Evolutionary conservation across 1,284 basidiomycete genomes (phyloP), one percentile per base, ranked within the genome.

Genomic region (Cryptococcus sp.): DNA sequence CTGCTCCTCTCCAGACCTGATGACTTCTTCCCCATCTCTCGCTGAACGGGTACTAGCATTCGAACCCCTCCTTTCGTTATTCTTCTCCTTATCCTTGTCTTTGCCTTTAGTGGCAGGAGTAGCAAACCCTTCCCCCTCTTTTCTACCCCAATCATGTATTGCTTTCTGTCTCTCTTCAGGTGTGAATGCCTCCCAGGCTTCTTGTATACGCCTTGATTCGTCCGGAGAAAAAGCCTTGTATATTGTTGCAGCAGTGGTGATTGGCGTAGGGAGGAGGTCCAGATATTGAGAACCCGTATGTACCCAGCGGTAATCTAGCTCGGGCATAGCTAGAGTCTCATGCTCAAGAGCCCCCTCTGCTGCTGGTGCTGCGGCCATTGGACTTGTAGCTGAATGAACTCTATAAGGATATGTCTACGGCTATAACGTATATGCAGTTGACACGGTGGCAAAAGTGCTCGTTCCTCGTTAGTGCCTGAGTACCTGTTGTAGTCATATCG

Each of bases 31-130:
- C 25, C 43, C 55, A 9, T 57, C 50, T n/a, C n/a, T n/a, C 3
- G 49, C 45, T 37, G 57, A 28, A 22, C 55, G 54, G 48, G 46
- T 41, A n/a, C 61, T 32, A 44, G 54, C 50, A 24, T 52, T 49
- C 49, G 42, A 21, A 18, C 47, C 79, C 48, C 76, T 76, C 54
- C 36, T 14, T 67, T 83, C 82, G 55, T 80, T 74, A 67, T 83
- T 80, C 55, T 80, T 74, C 68, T 83, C 81, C 62, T 81, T 82
- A 70, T 87, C 85, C 56, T 81, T 79, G 3, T 47, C 43, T 50
- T 55, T 48, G 60, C 56, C 39, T 48, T 53, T n/a, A 46, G 54
- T 14, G 11, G 28, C 28, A 46, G 43, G 49, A 28, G 16, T 49
- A 37, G 10, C 52, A 54, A n/a, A 55, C 54, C 59, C 60, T 50